Conservation (phyloP, 148 eudicot genomes). For the Vaccinium corymbosum region DNA sequence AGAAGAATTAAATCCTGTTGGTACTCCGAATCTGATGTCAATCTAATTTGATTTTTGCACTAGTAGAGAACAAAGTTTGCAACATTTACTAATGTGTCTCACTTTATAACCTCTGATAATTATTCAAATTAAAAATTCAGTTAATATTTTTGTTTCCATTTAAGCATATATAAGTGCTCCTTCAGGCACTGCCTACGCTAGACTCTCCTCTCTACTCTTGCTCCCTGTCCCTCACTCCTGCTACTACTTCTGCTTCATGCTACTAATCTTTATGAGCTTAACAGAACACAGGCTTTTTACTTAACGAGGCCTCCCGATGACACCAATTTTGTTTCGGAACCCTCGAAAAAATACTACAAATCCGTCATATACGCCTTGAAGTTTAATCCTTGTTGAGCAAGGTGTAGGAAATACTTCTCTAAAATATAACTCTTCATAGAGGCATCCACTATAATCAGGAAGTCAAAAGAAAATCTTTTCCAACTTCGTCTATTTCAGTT, state of each 20-base stretch:
- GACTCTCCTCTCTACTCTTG: neutral
- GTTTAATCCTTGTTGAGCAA: neutral
- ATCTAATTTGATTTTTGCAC: neutral
- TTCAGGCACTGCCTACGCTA: neutral
- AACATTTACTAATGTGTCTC: neutral
- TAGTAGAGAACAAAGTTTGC: neutral
- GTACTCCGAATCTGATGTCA: neutral
- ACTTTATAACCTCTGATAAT: neutral
- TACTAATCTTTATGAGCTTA: constrained; percentile 5
- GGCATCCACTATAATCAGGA: neutral
- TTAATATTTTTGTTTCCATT: neutral
- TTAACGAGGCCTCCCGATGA: neutral
- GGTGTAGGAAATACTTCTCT: neutral
- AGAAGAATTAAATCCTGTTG: neutral
- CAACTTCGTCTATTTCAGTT: neutral
- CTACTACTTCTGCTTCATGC: neutral
- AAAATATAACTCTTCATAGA: neutral
- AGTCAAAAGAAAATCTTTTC: neutral
- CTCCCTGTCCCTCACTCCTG: neutral
- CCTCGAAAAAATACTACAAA: neutral
- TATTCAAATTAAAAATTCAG: neutral
- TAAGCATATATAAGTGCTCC: neutral
- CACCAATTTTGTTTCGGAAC: neutral
- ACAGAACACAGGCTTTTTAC: neutral
- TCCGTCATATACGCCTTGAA: neutral